Evolutionary conservation across 1,139 yeast species (phyloP).

Genomic region (Tardiomyces digboiensis): DNA sequence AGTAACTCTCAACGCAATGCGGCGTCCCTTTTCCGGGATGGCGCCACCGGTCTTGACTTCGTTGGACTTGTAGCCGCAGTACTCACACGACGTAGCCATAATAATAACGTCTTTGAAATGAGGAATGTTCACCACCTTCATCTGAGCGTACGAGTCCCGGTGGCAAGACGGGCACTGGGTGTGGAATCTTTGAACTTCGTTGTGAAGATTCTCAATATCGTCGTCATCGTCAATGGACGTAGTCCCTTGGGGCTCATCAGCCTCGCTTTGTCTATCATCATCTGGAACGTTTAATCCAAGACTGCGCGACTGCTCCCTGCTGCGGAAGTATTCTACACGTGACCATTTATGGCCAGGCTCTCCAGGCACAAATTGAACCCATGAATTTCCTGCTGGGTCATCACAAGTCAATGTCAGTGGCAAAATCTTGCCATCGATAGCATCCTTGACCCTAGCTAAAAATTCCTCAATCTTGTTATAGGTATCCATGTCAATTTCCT

Average conservation of each 20-base stretch:
- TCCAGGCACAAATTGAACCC: conserved; percentile 87
- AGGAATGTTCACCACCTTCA: conserved; percentile 95
- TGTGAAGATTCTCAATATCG: conserved; percentile 75
- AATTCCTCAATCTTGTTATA: conserved; percentile 68
- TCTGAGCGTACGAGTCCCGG: conserved; percentile 65
- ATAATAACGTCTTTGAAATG: conserved; percentile 96
- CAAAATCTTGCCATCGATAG: conserved; percentile 54
- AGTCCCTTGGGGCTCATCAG: conserved; percentile 18
- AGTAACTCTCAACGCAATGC: conserved; percentile 62
- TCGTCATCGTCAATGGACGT: conserved; percentile 32
- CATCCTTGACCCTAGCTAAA: conserved; percentile 46
- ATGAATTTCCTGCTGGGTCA: conserved; percentile 97
- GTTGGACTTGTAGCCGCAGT: conserved; percentile 93
- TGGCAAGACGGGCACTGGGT: conserved; percentile 92
- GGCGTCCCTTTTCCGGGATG: conserved; percentile 78
- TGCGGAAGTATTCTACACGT: conserved; percentile 69
- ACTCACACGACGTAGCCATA: conserved; percentile 90
- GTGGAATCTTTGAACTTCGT: conserved; percentile 87
- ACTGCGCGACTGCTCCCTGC: conserved; percentile 80
- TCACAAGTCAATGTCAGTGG: conserved; percentile 79
- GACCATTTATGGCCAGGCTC: conserved; percentile 92
- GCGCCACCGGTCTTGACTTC: conserved; percentile 99
- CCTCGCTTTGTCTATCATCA: conserved; percentile 45
- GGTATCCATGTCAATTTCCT: conserved; percentile 60
- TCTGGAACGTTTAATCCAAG: conserved; percentile 84